Evolutionary conservation across 208 protist genomes (phyloP).

Genomic region (Leishmania major): DNA sequence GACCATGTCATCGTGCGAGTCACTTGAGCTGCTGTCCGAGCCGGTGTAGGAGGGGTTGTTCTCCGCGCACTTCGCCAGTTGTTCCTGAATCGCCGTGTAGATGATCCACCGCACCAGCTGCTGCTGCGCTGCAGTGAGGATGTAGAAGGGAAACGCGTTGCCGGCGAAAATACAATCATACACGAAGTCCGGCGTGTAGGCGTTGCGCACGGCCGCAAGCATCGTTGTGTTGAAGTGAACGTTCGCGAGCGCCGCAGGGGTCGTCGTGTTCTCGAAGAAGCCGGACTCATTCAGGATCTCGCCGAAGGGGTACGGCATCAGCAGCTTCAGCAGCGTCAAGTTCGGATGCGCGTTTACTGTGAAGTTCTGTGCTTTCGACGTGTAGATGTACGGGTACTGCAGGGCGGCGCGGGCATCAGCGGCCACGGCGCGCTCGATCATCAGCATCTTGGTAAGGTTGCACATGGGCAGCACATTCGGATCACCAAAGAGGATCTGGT

Average conservation of each 20-base stretch:
- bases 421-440: constrained; percentile 37
- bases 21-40: constrained; percentile 5
- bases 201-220: constrained; percentile 17
- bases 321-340: constrained; percentile 64
- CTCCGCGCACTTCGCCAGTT: constrained; percentile 29
- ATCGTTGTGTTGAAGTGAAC: constrained; percentile 22
- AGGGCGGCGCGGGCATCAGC: constrained; percentile 30
- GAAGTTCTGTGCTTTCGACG: constrained; percentile 18
- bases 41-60: background rate
- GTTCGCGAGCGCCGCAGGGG: constrained; percentile 23
- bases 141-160: constrained; percentile 31
- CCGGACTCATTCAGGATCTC: constrained; percentile 8
- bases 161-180: constrained; percentile 33
- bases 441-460: constrained; percentile 42
- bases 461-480: constrained; percentile 56
- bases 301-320: constrained; percentile 64
- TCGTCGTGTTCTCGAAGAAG: constrained; percentile 39
- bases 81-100: constrained; percentile 22
- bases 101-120: constrained; percentile 52
- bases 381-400: constrained; percentile 65
- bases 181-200: constrained; percentile 19
- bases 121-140: constrained; percentile 29
- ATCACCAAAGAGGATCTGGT: constrained; percentile 57
- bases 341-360: constrained; percentile 37
- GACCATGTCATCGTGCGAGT: constrained; percentile 1